Evolutionary conservation across 2,329 filamentous ascomycete species (phyloP), one percentile per base, ranked within the genome.

Genomic region (Ceratocystis smalleyi): DNA sequence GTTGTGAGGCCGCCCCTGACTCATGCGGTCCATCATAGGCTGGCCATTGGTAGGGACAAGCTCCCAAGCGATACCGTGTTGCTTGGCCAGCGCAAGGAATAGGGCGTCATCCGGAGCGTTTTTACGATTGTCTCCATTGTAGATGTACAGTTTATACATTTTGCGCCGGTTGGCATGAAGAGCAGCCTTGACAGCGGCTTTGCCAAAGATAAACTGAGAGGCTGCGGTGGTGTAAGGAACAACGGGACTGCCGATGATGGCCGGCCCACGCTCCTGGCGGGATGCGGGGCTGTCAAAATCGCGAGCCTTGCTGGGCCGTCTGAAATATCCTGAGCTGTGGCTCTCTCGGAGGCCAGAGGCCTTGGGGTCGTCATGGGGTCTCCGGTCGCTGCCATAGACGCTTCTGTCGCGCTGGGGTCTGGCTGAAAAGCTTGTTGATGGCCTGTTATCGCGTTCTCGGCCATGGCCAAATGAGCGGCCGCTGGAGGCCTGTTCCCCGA

Each of bases 161-260:
- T 88, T 84, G 65, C 94, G 84, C 43, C 83, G 80, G 10, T 78
- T 78, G 59, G 75, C 72, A 68, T 80, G 83, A 22, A 99, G 77
- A 0, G 91, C 91, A 22, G 91, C 88, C 67, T 87, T 80, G 24
- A 97, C 89, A 1, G 89, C 84, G 1, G 87, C 88, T 55, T 82
- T 83, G 5, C 94, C 94, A 71, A 95, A 97, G 1, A 99, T 78
- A 69, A 96, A 97, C 67, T 96, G 87, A 0, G 91, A 96, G 4
- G 89, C 89, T 0, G 92, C 87, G 0, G 90, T 95, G 0, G 89
- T 90, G 71, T 92, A 83, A 15, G 62, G 65, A 15, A 67, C 65
- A 27, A 65, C 40, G 17, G 65, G 65, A 8, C 57, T 64, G 27
- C 65, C 65, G 19, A 66, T 62, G 7, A 62, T 61, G 55, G 65